phyloP scores from a whole-genome alignment of 164 flowering plant species.

The Magnolia kwangsiensis region DNA sequence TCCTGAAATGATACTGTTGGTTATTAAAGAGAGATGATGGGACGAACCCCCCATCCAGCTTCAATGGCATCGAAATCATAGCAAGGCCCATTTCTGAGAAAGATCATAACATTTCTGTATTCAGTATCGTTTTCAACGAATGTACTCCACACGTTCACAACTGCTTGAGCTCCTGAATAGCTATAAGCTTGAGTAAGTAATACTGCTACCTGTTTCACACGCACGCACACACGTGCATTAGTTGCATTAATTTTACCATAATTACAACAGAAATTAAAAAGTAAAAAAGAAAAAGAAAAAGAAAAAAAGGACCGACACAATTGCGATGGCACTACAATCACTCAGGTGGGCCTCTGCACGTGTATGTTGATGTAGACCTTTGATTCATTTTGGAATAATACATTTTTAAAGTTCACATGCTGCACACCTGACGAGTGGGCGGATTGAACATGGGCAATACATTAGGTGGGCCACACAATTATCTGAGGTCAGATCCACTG shows the following conservation, averaged over 20 bases:
- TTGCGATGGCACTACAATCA: no score
- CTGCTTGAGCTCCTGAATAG: constrained; percentile 4
- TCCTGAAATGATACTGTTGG: no score
- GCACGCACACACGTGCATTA: background rate
- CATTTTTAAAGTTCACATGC: no score
- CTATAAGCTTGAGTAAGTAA: constrained; percentile 5
- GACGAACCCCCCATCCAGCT: constrained; percentile 12
- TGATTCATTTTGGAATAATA: no score
- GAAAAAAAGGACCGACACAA: no score
- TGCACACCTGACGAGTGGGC: no score
- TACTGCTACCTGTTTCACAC: background rate
- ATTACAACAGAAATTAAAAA: background rate
- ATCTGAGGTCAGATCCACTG: no score
- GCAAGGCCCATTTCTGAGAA: constrained; percentile 2
- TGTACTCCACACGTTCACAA: constrained; percentile 2
- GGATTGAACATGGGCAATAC: no score
- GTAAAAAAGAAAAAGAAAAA: no score
- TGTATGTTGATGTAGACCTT: no score
- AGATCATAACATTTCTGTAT: constrained; percentile 2
- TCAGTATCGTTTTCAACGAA: background rate
- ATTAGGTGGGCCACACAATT: no score
- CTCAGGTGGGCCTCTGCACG: no score
- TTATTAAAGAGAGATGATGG: background rate
- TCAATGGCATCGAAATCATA: background rate
- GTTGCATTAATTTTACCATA: background rate